phyloP scores from a whole-genome alignment of 495 filamentous ascomycete species.

The Aspergillus sclerotioniger region DNA sequence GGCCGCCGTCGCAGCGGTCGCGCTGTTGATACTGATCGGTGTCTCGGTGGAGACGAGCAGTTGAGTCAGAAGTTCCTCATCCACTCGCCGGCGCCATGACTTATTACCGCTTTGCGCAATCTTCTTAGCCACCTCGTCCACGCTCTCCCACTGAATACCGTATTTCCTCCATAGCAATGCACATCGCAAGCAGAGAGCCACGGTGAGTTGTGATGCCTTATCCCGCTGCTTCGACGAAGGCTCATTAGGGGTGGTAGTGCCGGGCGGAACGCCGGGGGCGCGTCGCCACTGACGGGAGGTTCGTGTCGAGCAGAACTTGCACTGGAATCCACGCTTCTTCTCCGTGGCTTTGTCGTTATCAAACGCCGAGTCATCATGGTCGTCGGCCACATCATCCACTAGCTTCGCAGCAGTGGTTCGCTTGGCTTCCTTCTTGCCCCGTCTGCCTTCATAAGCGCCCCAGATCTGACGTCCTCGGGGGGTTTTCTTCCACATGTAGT shows the following conservation, averaged over 20 bases:
- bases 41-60: constrained; percentile 57
- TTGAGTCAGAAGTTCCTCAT: constrained; percentile 88
- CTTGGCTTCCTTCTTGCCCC: constrained; percentile 80
- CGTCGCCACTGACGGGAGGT: constrained; percentile 87
- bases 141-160: constrained; percentile 90
- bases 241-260: constrained; percentile 69
- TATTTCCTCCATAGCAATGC: constrained; percentile 92
- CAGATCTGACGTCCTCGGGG: constrained; percentile 80
- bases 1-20: constrained; percentile 45
- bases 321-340: constrained; percentile 81
- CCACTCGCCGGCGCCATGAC: constrained; percentile 81
- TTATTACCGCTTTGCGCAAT: constrained; percentile 77
- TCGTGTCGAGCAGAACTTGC: constrained; percentile 86
- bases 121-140: constrained; percentile 92
- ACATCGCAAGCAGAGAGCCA: constrained; percentile 86
- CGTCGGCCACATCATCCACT: constrained; percentile 89
- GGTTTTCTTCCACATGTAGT: constrained; percentile 98
- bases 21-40: constrained; percentile 44
- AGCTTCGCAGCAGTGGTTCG: constrained; percentile 64
- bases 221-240: constrained; percentile 61
- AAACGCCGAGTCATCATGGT: constrained; percentile 93
- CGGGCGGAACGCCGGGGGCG: constrained; percentile 73
- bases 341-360: constrained; percentile 80
- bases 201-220: constrained; percentile 70
- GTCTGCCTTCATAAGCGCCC: constrained; percentile 81